Percentiles rank a stretch among this genome's conserved stretches.
Conservation (phyloP, 805 yeast genomes). For the Saccharomyces eubayanus region DNA sequence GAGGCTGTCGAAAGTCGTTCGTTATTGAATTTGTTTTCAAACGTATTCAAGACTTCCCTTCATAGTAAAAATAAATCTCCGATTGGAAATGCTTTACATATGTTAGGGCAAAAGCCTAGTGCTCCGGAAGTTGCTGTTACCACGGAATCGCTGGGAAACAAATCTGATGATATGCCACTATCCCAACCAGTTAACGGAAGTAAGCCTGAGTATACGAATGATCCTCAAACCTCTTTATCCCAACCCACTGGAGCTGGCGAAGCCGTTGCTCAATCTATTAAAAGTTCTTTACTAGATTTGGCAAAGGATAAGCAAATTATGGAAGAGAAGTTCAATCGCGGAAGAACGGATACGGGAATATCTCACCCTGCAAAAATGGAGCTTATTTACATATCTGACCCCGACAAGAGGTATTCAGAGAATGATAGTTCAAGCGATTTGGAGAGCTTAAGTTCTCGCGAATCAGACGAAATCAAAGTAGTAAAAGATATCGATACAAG, state of each 20-base stretch:
- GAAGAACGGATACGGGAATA: not conserved
- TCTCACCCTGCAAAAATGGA: conserved; percentile 8
- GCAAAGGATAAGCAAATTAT: not conserved
- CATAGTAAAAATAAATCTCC: not conserved
- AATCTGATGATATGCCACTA: not conserved
- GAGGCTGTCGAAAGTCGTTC: not conserved
- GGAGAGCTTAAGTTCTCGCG: not conserved
- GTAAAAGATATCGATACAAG: not conserved
- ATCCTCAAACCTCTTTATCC: not conserved
- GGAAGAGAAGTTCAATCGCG: not conserved
- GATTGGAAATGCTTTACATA: not conserved
- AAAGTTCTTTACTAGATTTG: not conserved
- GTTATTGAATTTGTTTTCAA: not conserved
- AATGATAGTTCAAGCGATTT: not conserved
- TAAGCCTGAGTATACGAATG: not conserved
- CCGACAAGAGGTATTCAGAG: conserved; percentile 3
- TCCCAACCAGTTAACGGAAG: not conserved
- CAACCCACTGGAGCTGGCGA: not conserved
- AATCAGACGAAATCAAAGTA: not conserved
- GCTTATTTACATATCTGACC: conserved; percentile 9
- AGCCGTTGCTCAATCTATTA: not conserved
- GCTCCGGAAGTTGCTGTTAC: not conserved
- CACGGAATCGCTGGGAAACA: not conserved
- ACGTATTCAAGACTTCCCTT: not conserved
- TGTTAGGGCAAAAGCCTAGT: not conserved